Percentiles rank a stretch among this genome's conserved stretches.
These are phyloP conservation scores for Euphorbia neoarborescens DNA, from an alignment of 441 rosid genomes.

Conservation along the genomic window DNA sequence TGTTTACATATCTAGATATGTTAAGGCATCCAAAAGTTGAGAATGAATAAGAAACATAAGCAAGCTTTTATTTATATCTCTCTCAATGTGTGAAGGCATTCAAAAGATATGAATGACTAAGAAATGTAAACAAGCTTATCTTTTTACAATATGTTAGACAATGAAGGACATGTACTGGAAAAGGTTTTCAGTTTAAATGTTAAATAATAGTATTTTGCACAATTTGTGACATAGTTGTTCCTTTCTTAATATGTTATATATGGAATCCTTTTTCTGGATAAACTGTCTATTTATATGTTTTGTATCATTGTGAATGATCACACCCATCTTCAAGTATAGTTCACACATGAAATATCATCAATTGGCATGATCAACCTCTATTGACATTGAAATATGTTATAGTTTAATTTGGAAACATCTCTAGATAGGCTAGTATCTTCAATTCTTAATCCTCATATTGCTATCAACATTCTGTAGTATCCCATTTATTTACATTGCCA, in stretches of 20 bases:
- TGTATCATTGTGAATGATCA: neutral
- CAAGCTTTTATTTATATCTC: neutral
- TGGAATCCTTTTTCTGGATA: neutral
- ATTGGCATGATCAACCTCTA: too few species aligned
- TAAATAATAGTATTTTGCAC: neutral
- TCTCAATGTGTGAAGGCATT: neutral
- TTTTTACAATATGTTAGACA: neutral
- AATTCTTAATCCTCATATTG: neutral
- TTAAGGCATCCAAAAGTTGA: neutral
- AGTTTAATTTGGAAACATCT: neutral
- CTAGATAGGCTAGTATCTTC: neutral
- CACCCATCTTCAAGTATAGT: neutral
- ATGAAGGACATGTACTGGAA: neutral
- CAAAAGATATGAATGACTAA: neutral
- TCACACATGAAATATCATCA: constrained; percentile 1
- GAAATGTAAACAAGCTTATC: neutral
- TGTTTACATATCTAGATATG: neutral
- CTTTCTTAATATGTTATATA: neutral
- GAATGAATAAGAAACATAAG: neutral
- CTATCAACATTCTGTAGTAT: too few species aligned
- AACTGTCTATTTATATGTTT: neutral
- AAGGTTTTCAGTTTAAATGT: neutral
- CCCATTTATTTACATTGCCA: too few species aligned
- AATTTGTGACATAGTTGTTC: neutral
- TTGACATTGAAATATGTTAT: too few species aligned